These are phyloP conservation scores for Phytopythium montanum DNA, from an alignment of 352 stramenopile genomes.

Conservation along the genomic window DNA sequence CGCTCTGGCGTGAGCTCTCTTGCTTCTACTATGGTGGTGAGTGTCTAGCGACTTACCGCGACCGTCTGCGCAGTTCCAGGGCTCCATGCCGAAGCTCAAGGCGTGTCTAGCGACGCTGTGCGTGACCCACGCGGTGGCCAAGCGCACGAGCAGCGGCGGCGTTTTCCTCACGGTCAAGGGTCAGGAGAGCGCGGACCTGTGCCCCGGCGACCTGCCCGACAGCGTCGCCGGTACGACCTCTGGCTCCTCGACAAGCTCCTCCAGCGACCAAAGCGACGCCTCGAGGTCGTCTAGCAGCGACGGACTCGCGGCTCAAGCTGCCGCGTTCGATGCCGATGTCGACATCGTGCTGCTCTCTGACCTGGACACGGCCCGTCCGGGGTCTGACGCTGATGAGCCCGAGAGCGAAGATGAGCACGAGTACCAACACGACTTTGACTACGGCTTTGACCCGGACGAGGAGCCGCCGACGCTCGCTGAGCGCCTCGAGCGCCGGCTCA, in stretches of 20 bases:
- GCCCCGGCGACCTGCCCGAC: constrained; percentile 21
- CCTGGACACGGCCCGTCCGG: background rate
- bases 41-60: background rate
- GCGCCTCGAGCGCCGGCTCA: constrained; percentile 3
- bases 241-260: background rate
- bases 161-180: constrained; percentile 63
- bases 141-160: constrained; percentile 29
- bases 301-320: background rate
- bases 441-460: constrained; percentile 6
- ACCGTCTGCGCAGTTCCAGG: constrained; percentile 41
- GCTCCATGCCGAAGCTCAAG: constrained; percentile 42
- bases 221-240: background rate
- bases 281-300: background rate
- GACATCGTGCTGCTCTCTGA: background rate
- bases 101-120: constrained; percentile 51
- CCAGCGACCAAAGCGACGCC: background rate
- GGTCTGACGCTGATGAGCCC: background rate
- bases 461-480: constrained; percentile 7
- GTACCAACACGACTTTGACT: constrained; percentile 1
- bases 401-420: constrained; percentile 1
- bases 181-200: constrained; percentile 41
- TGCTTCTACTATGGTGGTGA: background rate
- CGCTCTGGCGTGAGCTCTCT: constrained; percentile 32
- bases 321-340: background rate
- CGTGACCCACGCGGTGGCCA: constrained; percentile 57